Percentiles rank a stretch among this genome's conserved stretches.
phyloP scores from a whole-genome alignment of 1,284 basidiomycete genomes.

The Phellopilus nigrolimitatus region DNA sequence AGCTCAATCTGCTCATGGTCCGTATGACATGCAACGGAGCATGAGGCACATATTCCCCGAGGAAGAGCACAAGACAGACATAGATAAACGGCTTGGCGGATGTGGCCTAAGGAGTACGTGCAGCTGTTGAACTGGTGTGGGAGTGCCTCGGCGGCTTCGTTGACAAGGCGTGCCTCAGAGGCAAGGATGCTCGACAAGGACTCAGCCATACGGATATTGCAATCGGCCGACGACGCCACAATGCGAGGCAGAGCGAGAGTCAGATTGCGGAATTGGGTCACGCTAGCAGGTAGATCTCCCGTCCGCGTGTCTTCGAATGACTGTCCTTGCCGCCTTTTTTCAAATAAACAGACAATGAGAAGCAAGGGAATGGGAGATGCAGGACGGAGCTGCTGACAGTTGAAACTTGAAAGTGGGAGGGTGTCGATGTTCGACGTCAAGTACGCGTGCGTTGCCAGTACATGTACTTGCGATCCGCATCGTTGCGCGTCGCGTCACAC shows the following conservation, averaged over 20 bases:
- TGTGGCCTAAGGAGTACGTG: conserved; percentile 26
- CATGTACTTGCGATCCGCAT: too few relatives aligned
- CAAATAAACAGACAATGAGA: too few relatives aligned
- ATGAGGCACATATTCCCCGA: conserved; percentile 67
- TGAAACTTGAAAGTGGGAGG: too few relatives aligned
- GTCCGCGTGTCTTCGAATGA: too few relatives aligned
- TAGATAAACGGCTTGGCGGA: conserved; percentile 67
- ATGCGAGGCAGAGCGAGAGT: background rate
- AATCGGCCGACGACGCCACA: too few relatives aligned
- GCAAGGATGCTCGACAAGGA: conserved; percentile 11
- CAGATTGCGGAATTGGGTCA: background rate
- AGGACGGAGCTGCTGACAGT: too few relatives aligned
- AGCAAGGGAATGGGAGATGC: too few relatives aligned
- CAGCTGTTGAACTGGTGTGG: conserved; percentile 26
- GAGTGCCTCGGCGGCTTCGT: conserved; percentile 25
- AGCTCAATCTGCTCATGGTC: conserved; percentile 78
- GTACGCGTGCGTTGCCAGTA: too few relatives aligned
- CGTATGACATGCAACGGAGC: conserved; percentile 76
- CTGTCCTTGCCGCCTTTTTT: too few relatives aligned
- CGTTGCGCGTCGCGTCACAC: too few relatives aligned
- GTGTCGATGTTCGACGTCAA: too few relatives aligned
- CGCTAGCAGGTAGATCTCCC: too few relatives aligned
- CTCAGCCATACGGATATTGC: conserved; percentile 14
- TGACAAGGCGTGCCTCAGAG: conserved; percentile 21
- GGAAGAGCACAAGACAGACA: conserved; percentile 63